These are phyloP conservation scores for Penicillium lagena DNA, from an alignment of 495 filamentous ascomycete species.

Conservation along the genomic window DNA sequence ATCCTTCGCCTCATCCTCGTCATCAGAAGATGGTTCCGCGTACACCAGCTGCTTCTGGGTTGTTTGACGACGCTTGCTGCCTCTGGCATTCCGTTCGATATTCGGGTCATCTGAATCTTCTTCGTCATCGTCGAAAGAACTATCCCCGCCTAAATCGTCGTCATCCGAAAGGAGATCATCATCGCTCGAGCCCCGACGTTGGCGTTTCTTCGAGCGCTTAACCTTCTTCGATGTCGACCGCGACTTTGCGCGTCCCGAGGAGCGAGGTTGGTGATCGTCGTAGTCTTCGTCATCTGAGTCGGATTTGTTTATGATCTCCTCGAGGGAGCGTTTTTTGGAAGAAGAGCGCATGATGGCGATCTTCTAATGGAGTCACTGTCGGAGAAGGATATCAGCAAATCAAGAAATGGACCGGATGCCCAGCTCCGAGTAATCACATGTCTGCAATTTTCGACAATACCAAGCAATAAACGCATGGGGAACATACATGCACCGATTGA, in stretches of 20 bases:
- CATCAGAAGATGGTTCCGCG: slow-evolving; percentile 21
- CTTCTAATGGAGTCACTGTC: slow-evolving; percentile 6
- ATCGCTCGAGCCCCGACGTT: slow-evolving; percentile 50
- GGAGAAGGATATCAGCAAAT: slow-evolving; percentile 6
- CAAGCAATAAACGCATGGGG: background rate
- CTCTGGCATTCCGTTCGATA: slow-evolving; percentile 57
- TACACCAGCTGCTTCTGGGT: slow-evolving; percentile 40
- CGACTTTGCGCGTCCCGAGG: slow-evolving; percentile 28
- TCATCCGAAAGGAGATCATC: slow-evolving; percentile 61
- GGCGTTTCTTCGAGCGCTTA: slow-evolving; percentile 42
- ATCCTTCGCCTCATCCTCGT: background rate
- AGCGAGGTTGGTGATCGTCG: slow-evolving; percentile 33
- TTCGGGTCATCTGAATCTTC: slow-evolving; percentile 60
- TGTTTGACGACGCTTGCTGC: slow-evolving; percentile 61
- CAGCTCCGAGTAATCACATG: too few relatives aligned
- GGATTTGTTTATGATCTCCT: slow-evolving; percentile 73
- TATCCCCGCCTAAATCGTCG: slow-evolving; percentile 56
- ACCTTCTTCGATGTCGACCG: slow-evolving; percentile 32
- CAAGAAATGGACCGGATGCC: background rate
- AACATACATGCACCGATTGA: slow-evolving; percentile 7
- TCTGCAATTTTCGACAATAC: too few relatives aligned
- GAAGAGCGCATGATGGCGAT: slow-evolving; percentile 39
- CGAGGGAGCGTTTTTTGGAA: slow-evolving; percentile 69
- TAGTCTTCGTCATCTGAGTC: slow-evolving; percentile 82
- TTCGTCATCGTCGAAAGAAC: slow-evolving; percentile 51